These are phyloP conservation scores for Fusarium lyarnte DNA, from an alignment of 2,329 filamentous ascomycete species.

Conservation along the genomic window DNA sequence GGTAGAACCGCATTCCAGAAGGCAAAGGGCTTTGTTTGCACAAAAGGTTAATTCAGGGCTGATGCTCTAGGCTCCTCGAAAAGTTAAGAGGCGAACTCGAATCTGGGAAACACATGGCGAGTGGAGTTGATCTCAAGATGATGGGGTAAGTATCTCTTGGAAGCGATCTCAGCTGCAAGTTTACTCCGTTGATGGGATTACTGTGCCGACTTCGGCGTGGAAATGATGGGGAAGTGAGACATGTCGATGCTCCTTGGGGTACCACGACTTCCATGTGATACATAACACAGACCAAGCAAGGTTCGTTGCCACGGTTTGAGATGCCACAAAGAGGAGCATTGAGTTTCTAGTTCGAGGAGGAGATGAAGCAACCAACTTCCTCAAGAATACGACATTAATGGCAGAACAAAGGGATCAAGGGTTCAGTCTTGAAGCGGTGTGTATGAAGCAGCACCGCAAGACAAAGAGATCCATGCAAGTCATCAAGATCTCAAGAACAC, in stretches of 20 bases:
- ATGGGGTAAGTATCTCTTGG: neutral
- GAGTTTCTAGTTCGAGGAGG: neutral
- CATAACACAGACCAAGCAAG: constrained; percentile 8
- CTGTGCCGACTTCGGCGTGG: constrained; percentile 19
- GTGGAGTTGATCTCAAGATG: constrained; percentile 22
- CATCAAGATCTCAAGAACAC: neutral
- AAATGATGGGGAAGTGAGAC: constrained; percentile 26
- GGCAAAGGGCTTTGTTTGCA: neutral
- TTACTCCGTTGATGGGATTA: neutral
- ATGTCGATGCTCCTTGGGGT: constrained; percentile 16
- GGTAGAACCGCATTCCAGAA: constrained; percentile 26
- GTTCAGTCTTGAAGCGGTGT: constrained; percentile 28
- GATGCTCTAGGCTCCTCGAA: neutral
- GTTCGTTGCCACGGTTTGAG: constrained; percentile 18
- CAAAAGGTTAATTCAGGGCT: constrained; percentile 10
- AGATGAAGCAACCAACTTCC: neutral
- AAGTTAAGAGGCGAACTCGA: constrained; percentile 9
- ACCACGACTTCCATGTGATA: constrained; percentile 7
- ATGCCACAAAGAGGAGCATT: constrained; percentile 1
- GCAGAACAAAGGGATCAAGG: constrained; percentile 15
- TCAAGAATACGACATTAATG: constrained; percentile 4
- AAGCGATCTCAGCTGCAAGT: neutral
- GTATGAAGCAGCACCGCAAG: neutral
- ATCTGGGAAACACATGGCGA: constrained; percentile 28
- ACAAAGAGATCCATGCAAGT: constrained; percentile 12